These are phyloP conservation scores for Yarrowia sp. DNA, from an alignment of 805 yeast genomes.

Conservation along the genomic window DNA sequence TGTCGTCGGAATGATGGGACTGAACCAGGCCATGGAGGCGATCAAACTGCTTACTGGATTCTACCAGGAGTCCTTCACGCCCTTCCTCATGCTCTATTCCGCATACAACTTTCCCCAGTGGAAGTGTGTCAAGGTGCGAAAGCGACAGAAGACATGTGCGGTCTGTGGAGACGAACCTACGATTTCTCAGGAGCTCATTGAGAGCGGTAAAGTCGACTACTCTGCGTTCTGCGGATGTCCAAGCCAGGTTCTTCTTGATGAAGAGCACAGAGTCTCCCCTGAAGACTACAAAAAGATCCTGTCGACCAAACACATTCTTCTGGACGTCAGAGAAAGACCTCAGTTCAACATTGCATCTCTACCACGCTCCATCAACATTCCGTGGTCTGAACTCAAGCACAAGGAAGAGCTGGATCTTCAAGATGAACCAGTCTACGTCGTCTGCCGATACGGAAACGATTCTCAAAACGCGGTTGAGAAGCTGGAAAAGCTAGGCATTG, in stretches of 20 bases:
- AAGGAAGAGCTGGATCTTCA: constrained; percentile 34
- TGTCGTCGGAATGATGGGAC: constrained; percentile 89
- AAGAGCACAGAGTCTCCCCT: constrained; percentile 49
- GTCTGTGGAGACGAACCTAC: constrained; percentile 59
- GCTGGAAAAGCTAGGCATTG: constrained; percentile 49
- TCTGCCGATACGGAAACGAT: constrained; percentile 90
- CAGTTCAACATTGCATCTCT: constrained; percentile 70
- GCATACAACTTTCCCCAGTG: constrained; percentile 51
- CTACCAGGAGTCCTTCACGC: constrained; percentile 54
- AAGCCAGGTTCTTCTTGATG: constrained; percentile 47
- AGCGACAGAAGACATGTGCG: constrained; percentile 55
- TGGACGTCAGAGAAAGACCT: constrained; percentile 80
- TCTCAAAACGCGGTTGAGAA: constrained; percentile 71
- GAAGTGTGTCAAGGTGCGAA: constrained; percentile 77
- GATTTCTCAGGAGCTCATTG: constrained; percentile 50
- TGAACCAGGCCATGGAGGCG: constrained; percentile 84
- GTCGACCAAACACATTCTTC: constrained; percentile 38
- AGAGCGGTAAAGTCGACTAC: constrained; percentile 55
- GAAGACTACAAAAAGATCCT: constrained; percentile 39
- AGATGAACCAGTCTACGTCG: constrained; percentile 49
- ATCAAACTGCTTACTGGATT: constrained; percentile 65
- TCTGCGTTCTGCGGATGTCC: constrained; percentile 69
- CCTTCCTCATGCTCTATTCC: constrained; percentile 62
- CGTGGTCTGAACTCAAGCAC: constrained; percentile 51
- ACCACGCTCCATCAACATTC: constrained; percentile 59